These are phyloP conservation scores for Viola odorata DNA, from an alignment of 345 rosid genomes.

Conservation along the genomic window DNA sequence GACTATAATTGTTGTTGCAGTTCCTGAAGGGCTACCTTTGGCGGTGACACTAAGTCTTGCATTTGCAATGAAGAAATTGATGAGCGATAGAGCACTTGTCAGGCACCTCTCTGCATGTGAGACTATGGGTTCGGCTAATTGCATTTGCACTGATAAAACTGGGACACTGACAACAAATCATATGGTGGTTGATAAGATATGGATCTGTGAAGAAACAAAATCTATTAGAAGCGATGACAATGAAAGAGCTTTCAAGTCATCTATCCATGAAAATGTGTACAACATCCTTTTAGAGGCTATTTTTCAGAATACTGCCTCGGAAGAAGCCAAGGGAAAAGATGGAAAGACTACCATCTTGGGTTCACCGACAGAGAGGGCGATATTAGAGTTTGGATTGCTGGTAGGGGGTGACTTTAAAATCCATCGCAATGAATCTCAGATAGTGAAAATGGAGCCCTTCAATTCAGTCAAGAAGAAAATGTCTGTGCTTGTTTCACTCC, in stretches of 20 bases:
- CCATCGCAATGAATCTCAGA: slow-evolving; percentile 46
- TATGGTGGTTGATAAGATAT: slow-evolving; percentile 78
- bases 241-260: slow-evolving; percentile 25
- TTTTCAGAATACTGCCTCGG: slow-evolving; percentile 70
- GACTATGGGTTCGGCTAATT: slow-evolving; percentile 92
- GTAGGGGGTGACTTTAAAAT: slow-evolving; percentile 49
- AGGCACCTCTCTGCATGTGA: slow-evolving; percentile 95
- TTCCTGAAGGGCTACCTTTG: slow-evolving; percentile 93
- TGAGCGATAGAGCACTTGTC: slow-evolving; percentile 81
- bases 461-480: slow-evolving; percentile 71
- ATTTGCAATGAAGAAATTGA: slow-evolving; percentile 89
- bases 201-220: slow-evolving; percentile 48
- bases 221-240: slow-evolving; percentile 11
- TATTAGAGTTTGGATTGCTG: slow-evolving; percentile 60
- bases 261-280: slow-evolving; percentile 31
- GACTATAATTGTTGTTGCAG: slow-evolving; percentile 92
- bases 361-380: slow-evolving; percentile 66
- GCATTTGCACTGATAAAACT: slow-evolving; percentile 96
- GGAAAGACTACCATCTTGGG: slow-evolving; percentile 57
- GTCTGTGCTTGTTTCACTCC: slow-evolving; percentile 55
- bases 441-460: slow-evolving; percentile 67
- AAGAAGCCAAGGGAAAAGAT: slow-evolving; percentile 54
- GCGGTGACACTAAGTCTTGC: slow-evolving; percentile 96
- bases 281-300: slow-evolving; percentile 52
- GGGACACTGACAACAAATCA: slow-evolving; percentile 95